These are phyloP conservation scores for Vigna hirtella DNA, from an alignment of 306 rosid genomes.

Conservation along the genomic window DNA sequence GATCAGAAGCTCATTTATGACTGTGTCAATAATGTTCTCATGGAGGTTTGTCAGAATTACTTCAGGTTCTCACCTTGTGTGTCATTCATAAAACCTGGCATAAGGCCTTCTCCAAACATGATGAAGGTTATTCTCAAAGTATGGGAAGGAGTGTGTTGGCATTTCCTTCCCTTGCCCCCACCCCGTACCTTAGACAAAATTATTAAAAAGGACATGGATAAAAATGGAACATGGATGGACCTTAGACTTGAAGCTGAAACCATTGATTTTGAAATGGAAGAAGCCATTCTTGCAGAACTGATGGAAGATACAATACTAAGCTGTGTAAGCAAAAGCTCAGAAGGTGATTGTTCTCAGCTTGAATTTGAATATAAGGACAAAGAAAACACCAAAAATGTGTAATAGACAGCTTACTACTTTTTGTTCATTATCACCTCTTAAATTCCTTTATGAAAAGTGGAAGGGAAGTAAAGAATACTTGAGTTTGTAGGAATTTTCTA, in stretches of 20 bases:
- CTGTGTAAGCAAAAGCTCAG: conserved; percentile 47
- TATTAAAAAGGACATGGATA: conserved; percentile 79
- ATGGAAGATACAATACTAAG: conserved; percentile 73
- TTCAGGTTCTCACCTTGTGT: conserved; percentile 66
- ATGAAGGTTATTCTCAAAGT: conserved; percentile 55
- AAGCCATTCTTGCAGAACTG: conserved; percentile 76
- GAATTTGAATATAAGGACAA: conserved; percentile 42
- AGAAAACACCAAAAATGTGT: conserved; percentile 49
- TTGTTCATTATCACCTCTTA: conserved; percentile 37
- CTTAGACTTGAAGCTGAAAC: conserved; percentile 68
- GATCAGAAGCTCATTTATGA: conserved; percentile 75
- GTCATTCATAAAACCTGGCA: conserved; percentile 56
- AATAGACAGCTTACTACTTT: conserved; percentile 37
- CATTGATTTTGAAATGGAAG: conserved; percentile 71
- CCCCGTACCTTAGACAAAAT: conserved; percentile 86
- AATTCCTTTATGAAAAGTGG: conserved; percentile 33
- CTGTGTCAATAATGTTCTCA: conserved; percentile 71
- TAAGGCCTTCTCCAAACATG: conserved; percentile 59
- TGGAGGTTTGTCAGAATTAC: conserved; percentile 65
- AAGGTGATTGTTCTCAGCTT: conserved; percentile 41
- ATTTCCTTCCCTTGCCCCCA: conserved; percentile 69
- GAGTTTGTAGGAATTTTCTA: conserved; percentile 27
- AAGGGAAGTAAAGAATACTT: conserved; percentile 34
- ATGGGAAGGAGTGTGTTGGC: conserved; percentile 78
- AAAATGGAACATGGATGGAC: conserved; percentile 79